Conservation (phyloP, 2,329 filamentous ascomycete genomes). For the Phialocephala subalpina region DNA sequence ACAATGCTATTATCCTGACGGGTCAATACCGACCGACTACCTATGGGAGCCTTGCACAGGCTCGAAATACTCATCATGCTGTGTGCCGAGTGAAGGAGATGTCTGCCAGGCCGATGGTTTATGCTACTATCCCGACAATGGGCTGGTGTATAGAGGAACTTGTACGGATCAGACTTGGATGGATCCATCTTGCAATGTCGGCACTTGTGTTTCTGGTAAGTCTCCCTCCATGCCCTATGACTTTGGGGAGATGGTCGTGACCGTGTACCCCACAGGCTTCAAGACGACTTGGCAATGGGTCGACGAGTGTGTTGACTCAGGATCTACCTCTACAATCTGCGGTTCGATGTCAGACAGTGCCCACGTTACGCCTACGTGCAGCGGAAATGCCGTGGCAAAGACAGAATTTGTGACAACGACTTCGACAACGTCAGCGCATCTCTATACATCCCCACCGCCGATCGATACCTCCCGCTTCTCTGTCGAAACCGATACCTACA, state of each 20-base stretch:
- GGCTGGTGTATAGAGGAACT: slow-evolving; percentile 27
- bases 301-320: slow-evolving; percentile 17
- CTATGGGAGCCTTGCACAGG: slow-evolving; percentile 32
- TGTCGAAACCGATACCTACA: slow-evolving; percentile 25
- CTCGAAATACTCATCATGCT: slow-evolving; percentile 28
- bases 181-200: slow-evolving; percentile 27
- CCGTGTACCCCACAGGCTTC: slow-evolving; percentile 17
- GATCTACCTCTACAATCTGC: slow-evolving; percentile 12
- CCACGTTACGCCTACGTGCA: slow-evolving; percentile 24
- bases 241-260: background rate
- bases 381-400: slow-evolving; percentile 15
- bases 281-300: slow-evolving; percentile 33
- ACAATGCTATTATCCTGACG: slow-evolving; percentile 35
- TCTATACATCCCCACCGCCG: slow-evolving; percentile 29
- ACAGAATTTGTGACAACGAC: slow-evolving; percentile 17
- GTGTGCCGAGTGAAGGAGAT: slow-evolving; percentile 31
- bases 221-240: background rate
- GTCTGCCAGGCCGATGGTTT: slow-evolving; percentile 32
- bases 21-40: slow-evolving; percentile 32
- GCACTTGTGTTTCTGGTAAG: slow-evolving; percentile 31
- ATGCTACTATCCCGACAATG: slow-evolving; percentile 26
- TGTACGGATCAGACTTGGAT: slow-evolving; percentile 35
- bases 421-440: slow-evolving; percentile 21
- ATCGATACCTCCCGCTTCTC: slow-evolving; percentile 26
- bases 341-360: slow-evolving; percentile 9